Percentiles rank a stretch among this genome's conserved stretches.
Conservation (phyloP, 2,329 filamentous ascomycete species). For the Aspergillus cejpii region DNA sequence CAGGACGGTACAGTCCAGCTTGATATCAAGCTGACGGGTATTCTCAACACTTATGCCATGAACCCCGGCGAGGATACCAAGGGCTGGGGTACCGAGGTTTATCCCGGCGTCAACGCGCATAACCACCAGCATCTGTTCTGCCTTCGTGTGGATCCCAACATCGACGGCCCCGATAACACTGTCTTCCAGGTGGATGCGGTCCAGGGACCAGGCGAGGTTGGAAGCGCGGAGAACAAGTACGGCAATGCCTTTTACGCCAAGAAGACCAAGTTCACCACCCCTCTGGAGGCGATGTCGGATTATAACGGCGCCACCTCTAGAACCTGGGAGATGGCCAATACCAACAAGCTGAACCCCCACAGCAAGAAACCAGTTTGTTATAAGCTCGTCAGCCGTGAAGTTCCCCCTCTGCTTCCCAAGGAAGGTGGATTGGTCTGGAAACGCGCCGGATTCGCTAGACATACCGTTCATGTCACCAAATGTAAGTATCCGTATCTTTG, state of each 20-base stretch:
- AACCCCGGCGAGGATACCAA: constrained; percentile 71
- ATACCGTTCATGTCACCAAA: constrained; percentile 81
- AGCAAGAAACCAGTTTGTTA: constrained; percentile 79
- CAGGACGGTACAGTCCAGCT: constrained; percentile 89
- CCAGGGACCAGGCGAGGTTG: constrained; percentile 64
- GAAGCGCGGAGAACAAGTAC: constrained; percentile 74
- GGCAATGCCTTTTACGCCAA: constrained; percentile 86
- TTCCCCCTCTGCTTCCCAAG: constrained; percentile 71
- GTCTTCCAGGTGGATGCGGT: constrained; percentile 76
- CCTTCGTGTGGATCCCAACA: constrained; percentile 75
- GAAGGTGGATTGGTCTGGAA: constrained; percentile 80
- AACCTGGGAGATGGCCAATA: constrained; percentile 88
- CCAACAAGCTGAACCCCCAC: constrained; percentile 74
- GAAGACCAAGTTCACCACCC: constrained; percentile 70
- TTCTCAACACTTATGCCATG: constrained; percentile 85
- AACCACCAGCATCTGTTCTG: constrained; percentile 97
- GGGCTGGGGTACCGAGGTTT: constrained; percentile 88
- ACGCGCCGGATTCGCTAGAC: constrained; percentile 76
- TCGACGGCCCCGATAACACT: constrained; percentile 79
- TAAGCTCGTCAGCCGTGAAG: constrained; percentile 83
- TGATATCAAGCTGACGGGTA: constrained; percentile 85
- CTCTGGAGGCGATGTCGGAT: constrained; percentile 63
- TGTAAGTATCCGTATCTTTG: constrained; percentile 52
- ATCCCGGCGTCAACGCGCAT: constrained; percentile 84
- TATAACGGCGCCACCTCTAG: constrained; percentile 73